Evolutionary conservation across 495 filamentous ascomycete genomes (phyloP).

Genomic region (Tetracladium setigerum): DNA sequence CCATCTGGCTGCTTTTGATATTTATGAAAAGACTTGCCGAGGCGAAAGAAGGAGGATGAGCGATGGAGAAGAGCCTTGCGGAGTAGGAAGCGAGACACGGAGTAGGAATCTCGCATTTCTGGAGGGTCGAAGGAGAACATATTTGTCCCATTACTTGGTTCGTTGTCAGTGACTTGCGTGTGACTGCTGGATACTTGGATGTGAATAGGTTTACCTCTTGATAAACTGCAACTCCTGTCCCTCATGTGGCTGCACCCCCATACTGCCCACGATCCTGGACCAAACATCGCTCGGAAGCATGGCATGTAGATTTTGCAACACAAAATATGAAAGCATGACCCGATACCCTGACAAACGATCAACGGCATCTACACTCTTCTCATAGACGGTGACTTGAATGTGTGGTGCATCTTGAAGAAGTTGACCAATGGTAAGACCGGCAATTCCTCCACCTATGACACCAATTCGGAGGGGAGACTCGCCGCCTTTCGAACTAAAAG

Average conservation of each 20-base stretch:
- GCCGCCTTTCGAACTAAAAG: neutral
- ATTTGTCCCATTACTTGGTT: conserved; percentile 4
- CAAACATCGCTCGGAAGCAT: conserved; percentile 12
- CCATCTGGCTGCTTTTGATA: conserved; percentile 22
- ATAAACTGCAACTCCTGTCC: conserved; percentile 15
- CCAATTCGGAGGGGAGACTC: conserved; percentile 4
- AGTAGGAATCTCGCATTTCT: conserved; percentile 12
- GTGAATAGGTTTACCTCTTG: conserved; percentile 2
- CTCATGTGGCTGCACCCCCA: conserved; percentile 13
- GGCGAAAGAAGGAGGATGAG: conserved; percentile 23
- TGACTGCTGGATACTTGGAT: neutral
- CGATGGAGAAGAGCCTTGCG: conserved; percentile 15
- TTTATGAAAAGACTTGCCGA: conserved; percentile 26
- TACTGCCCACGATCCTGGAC: neutral
- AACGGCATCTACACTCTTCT: conserved; percentile 4
- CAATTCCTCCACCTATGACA: conserved; percentile 16
- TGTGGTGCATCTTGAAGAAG: conserved; percentile 10
- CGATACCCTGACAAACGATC: conserved; percentile 16
- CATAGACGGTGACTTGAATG: conserved; percentile 18
- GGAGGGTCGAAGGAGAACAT: conserved; percentile 11
- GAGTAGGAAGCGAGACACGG: conserved; percentile 15
- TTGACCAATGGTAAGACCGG: conserved; percentile 16
- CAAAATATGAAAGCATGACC: conserved; percentile 16
- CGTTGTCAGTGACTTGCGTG: neutral
- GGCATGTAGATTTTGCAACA: conserved; percentile 9